Evolutionary conservation across 2,329 filamentous ascomycete species (phyloP), one percentile per base, ranked within the genome.

Genomic region (Alternaria infectoria): DNA sequence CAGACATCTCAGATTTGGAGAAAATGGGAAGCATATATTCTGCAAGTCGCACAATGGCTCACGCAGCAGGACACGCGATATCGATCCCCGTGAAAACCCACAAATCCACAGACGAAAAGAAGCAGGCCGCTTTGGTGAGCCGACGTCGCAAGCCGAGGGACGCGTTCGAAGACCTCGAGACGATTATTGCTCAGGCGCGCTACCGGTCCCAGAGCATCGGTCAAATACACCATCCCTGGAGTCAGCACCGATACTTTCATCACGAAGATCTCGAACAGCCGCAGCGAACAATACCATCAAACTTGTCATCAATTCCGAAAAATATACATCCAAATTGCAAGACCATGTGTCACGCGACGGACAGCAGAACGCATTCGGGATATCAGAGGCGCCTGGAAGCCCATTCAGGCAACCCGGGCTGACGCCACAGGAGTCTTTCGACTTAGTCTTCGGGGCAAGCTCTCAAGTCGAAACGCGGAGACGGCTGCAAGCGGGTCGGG

Each of bases 371-470:
- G 13, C 8, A 15, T 58, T 44, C 15, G 21, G 26, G 7, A 2
- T 46, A n/a, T 17, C n/a, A 30, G 30, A 54, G n/a, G 23, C 30
- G 15, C 12, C 44, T 21, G 30, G 19, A 12, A 56, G 32, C 21
- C 46, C 57, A 2, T 67, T 62, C 55, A 30, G 11, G 45, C 62
- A 65, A 50, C 65, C 65, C 10, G 44, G 47, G 8, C 21, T 65
- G 62, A 60, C 55, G n/a, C n/a, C 28, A 6, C 52, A 46, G 44
- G 47, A 60, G 26, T 65, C 59, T 6, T 49, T 26, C 5, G 52
- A 51, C 25, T 40, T 65, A 17, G 25, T 65, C 21, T 65, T 62
- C 19, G 65, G 52, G 8, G 9, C 23, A n/a, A n/a, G 49, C 32
- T 58, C 40, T 49, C 5, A 19, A 46, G 11, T 12, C 30, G 6